Evolutionary conservation across 2,329 filamentous ascomycete species (phyloP), one percentile per base, ranked within the genome.

Genomic region (Colletotrichum neosansevieriae): DNA sequence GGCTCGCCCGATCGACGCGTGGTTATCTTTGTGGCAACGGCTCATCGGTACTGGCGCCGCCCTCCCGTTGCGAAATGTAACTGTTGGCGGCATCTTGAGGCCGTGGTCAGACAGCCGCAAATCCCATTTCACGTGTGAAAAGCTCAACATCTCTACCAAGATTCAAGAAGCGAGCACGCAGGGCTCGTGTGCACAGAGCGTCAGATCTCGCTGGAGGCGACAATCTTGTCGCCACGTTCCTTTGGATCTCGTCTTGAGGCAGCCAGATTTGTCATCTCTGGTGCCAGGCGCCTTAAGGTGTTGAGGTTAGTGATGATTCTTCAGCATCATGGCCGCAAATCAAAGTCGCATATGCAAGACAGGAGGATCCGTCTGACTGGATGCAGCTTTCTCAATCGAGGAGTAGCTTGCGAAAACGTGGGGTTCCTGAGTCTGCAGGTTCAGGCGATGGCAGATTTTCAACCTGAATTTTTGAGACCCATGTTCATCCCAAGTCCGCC

Each of bases 1-100:
- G 50, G 34, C 58, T 63, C 50, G 34, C 19, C 58, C 45, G 61
- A 57, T 67, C 36, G 58, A 42, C 19, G 40, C 63, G 49, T 11
- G 15, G 32, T 40, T 32, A 15, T 42, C 24, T 11, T 6, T 40
- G 50, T 56, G 63, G 32, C 63, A 50, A 47, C 47, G 32, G 29
- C 44, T 58, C 32, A 34, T 50, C 44, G 44, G 51, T 50, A 36
- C 29, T 45, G 42, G 61, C n/a, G 53, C 61, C 49, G 34, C 13
- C 24, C 13, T 17, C 24, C 56, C 42, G 56, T 34, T 17, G 38
- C 38, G n/a, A n/a, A 29, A n/a, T 45, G 47, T 60, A 47, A 15
- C 47, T 38, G 47, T 58, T 21, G 32, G 34, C 53, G 36, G 17
- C 45, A 36, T 60, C 61, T 32, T 24, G 15, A 19, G n/a, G n/a